Percentiles rank a stretch among this genome's conserved stretches.
Evolutionary conservation across 805 yeast species (phyloP).

Genomic region (Pichia eremophila): DNA sequence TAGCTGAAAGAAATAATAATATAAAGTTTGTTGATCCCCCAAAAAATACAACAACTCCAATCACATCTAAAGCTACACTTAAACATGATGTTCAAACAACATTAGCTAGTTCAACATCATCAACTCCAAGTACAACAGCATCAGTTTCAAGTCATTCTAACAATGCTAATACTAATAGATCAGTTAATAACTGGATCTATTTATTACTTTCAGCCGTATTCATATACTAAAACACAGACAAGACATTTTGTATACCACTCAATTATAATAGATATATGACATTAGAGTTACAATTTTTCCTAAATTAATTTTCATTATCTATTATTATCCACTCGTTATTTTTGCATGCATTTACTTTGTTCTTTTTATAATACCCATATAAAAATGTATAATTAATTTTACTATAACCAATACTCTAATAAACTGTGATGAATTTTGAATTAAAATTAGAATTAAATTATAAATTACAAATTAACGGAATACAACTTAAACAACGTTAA

Average conservation of each 20-base stretch:
- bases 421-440: no score
- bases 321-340: neutral
- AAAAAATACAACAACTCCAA: neutral
- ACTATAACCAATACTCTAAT: no score
- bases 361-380: neutral
- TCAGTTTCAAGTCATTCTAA: neutral
- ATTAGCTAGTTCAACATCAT: slow-evolving; percentile 1
- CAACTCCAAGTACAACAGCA: neutral
- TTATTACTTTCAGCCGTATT: neutral
- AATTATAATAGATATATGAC: no score
- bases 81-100: neutral
- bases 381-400: neutral
- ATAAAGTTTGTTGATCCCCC: slow-evolving; percentile 16
- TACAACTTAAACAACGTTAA: no score
- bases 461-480: no score
- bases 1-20: slow-evolving; percentile 35
- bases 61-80: no score
- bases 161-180: neutral
- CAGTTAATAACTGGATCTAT: neutral
- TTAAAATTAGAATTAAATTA: no score
- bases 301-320: no score
- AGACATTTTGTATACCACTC: no score
- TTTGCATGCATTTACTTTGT: neutral
- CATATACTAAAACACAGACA: neutral
- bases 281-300: no score